Evolutionary conservation across 179 eudicot species (phyloP), one percentile per base, ranked within the genome.

Genomic region (Beta corolliflora): DNA sequence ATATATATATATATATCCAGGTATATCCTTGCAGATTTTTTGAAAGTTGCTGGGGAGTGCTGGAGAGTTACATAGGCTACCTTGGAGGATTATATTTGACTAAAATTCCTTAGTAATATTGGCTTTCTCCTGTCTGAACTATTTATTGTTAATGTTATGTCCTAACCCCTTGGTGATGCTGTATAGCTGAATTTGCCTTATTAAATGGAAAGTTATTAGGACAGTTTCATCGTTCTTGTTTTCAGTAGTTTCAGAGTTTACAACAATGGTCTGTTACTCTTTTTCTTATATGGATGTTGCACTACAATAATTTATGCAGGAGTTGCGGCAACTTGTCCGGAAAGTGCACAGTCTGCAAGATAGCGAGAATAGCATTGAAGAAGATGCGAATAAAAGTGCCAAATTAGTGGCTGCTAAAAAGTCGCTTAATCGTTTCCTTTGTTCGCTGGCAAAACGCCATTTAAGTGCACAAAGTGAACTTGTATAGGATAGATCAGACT

Each of bases 271-370:
- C 7, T n/a, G 1, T 23, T 41, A 36, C 19, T n/a, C 15, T 76
- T 48, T 5, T 44, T 65, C 15, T 66, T 23, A 23, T 41, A 54
- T 50, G 25, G 46, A 13, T 31, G 53, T 16, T 50, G 5, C 5
- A 15, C 23, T 46, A 16, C 60, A 36, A 36, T 36, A 3, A 36
- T 36, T 1, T n/a, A 55, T 75, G 70, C 87, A 92, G 96, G 93
- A 91, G 80, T 77, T 92, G 83, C 88, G 96, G n/a, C 88, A 84
- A 87, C 90, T 91, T 78, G 91, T 91, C 23, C 86, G 94, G 55
- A 83, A 85, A 84, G 87, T 93, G 53, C 92, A 92, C 55, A 68
- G 80, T 21, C 21, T 82, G 11, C 91, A 82, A 82, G 91, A 86
- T 19, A 70, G 80, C 19, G 81, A 60, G 67, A 81, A 48, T 59